These are phyloP conservation scores for Emiliania huxleyi DNA, from an alignment of 78 protist genomes.

Conservation along the genomic window DNA sequence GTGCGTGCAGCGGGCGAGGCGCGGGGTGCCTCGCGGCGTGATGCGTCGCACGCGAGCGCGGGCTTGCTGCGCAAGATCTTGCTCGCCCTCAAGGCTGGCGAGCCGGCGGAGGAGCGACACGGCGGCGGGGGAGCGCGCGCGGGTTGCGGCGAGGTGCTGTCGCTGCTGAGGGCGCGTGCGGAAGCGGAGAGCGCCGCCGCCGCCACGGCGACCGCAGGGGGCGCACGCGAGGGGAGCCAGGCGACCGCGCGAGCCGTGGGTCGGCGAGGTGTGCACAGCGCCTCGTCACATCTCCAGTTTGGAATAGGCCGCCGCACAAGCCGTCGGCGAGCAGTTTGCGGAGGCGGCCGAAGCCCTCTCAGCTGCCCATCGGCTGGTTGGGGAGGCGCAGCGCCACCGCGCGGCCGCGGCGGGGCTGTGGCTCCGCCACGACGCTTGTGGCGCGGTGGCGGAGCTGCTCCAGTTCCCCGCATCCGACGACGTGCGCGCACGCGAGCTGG, in stretches of 20 bases:
- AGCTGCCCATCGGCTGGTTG: not conserved
- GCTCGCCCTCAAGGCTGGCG: too few species aligned
- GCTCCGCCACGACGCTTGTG: not conserved
- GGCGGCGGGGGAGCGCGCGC: too few species aligned
- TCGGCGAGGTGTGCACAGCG: too few species aligned
- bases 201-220: not conserved
- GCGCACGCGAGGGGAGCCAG: not conserved
- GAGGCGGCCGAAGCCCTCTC: not conserved
- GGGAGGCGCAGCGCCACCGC: not conserved
- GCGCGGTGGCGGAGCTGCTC: not conserved
- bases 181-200: not conserved
- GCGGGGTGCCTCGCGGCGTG: not conserved
- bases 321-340: not conserved
- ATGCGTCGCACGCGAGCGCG: not conserved
- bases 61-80: not conserved
- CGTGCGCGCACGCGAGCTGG: not conserved
- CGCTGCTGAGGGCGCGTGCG: not conserved
- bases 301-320: not conserved
- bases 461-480: not conserved
- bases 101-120: too few species aligned
- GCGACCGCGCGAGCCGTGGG: not conserved
- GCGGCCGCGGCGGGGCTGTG: not conserved
- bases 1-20: not conserved
- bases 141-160: not conserved
- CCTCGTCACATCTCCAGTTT: too few species aligned